Base-by-base conservation (phyloP, 2,329 filamentous ascomycete species). In the Pseudopithomyces maydicus region DNA sequence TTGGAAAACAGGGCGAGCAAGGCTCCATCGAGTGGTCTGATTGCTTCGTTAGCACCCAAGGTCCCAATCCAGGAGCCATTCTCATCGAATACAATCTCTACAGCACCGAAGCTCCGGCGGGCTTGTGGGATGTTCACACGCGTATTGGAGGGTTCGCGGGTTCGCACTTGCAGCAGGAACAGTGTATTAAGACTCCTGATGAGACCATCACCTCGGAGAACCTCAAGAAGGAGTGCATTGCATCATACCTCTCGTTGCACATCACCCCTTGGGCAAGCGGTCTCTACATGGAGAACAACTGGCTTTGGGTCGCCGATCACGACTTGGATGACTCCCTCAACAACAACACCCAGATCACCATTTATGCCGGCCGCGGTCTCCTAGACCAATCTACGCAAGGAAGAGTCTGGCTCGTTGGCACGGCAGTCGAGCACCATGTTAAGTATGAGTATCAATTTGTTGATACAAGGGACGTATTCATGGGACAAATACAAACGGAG, bases 51-150 rank as follows among this genome's bases (percentile, higher is more conserved):
- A 86, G 86, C 53, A 91, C 88, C 0, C 81, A 85, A 55, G 90
- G 90, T 1, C 77, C 87, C 23, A 81, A 87, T 7, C 81, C 86
- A 1, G 90, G 90, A 4, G 90, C 90, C 1, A 80, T 88, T 7
- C 77, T 92, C 6, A 85, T 92, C 56, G 82, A 93, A 69, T 92
- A 88, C 81, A 93, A 93, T 70, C 78, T 92, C 15, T 80, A 79
- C 2, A 63, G 65, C 7, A 54, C 35, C 4, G 83, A 86, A 49
- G 89, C 88, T 36, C 85, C 88, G 1, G 85, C 86, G 12, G 91
- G 85, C 44, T 85, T 96, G 77, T 97, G 91, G 89, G 92, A 97
- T 69, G 88, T 92, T 6, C 92, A 96, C 78, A 87, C 91, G 74
- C 89, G 92, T 63, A 84, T 96, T 66, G 92, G 91, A 61, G 92